Conservation (phyloP, 179 eudicot species). For the Beta macrorhiza region DNA sequence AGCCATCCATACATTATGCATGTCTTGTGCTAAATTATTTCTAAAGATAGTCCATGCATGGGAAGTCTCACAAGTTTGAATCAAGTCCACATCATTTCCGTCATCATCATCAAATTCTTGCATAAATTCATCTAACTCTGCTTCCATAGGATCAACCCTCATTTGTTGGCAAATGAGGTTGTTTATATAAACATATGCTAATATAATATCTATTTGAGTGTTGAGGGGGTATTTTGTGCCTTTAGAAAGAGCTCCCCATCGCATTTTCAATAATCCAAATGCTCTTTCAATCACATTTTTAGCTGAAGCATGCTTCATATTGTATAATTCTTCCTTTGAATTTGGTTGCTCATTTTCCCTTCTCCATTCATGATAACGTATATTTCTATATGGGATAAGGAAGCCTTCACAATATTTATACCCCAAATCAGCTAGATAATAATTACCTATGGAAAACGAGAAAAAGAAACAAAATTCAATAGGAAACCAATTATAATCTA, state of each 20-base stretch:
- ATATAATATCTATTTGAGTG: conserved; percentile 5
- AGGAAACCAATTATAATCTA: no score
- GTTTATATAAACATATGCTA: neutral
- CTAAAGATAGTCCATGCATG: no score
- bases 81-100: neutral
- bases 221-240: neutral
- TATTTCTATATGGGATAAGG: no score
- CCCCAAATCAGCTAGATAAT: neutral
- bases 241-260: neutral
- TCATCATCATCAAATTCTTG: neutral
- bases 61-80: no score
- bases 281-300: no score
- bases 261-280: no score
- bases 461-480: neutral
- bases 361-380: no score
- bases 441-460: neutral
- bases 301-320: no score
- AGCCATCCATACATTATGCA: no score
- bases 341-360: no score
- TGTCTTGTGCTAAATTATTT: neutral
- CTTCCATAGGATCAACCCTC: neutral
- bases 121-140: neutral
- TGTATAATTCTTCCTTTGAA: no score
- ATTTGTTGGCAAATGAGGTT: neutral
- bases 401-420: no score